phyloP scores from a whole-genome alignment of 306 rosid species.

The Coriaria nepalensis region DNA sequence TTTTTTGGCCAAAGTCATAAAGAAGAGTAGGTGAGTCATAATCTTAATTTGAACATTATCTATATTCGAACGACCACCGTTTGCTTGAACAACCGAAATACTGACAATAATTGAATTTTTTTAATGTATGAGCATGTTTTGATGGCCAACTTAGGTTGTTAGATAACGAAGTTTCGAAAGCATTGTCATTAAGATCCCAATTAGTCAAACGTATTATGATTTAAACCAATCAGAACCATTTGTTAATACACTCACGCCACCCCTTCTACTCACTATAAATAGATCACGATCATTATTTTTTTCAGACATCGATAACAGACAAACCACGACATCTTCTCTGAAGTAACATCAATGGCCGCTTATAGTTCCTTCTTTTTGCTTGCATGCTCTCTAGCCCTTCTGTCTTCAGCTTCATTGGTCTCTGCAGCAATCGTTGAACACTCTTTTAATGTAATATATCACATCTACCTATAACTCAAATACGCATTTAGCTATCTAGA shows the following conservation, averaged over 20 bases:
- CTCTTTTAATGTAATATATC: conserved; percentile 24
- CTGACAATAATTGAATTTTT: background rate
- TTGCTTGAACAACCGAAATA: background rate
- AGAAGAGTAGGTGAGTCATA: too few relatives aligned
- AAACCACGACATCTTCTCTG: too few relatives aligned
- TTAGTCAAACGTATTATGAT: background rate
- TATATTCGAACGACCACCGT: background rate
- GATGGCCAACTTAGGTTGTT: background rate
- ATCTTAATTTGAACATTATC: too few relatives aligned
- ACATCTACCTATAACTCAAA: too few relatives aligned
- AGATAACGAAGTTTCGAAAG: conserved; percentile 1
- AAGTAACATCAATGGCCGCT: background rate
- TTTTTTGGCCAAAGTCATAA: too few relatives aligned
- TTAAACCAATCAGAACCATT: too few relatives aligned
- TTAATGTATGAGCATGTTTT: background rate
- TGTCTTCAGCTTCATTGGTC: conserved; percentile 22
- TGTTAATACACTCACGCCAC: too few relatives aligned
- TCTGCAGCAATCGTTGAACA: conserved; percentile 40
- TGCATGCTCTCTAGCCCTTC: conserved; percentile 19
- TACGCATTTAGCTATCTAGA: too few relatives aligned
- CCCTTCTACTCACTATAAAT: too few relatives aligned
- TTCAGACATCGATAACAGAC: too few relatives aligned
- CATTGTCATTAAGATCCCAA: background rate
- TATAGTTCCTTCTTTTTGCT: conserved; percentile 6
- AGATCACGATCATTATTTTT: too few relatives aligned